These are phyloP conservation scores for Helianthus tuberosus DNA, from an alignment of 129 eudicot genomes.

Conservation along the genomic window DNA sequence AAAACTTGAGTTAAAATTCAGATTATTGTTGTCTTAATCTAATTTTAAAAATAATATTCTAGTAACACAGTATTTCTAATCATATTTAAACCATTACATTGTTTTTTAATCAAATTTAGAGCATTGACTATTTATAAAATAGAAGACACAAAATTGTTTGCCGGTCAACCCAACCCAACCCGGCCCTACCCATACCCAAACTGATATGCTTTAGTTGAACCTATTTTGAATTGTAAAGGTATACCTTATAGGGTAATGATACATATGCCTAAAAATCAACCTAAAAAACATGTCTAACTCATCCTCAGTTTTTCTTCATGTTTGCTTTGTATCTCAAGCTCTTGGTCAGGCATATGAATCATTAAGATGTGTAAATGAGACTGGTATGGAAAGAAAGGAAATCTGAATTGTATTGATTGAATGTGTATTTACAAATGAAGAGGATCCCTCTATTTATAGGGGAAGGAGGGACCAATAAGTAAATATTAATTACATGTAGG, in stretches of 20 bases:
- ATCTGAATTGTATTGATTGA: too few relatives aligned
- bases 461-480: too few relatives aligned
- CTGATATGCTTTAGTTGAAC: neutral
- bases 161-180: neutral
- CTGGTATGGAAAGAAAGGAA: too few relatives aligned
- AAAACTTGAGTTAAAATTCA: neutral
- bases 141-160: neutral
- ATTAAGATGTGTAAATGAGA: too few relatives aligned
- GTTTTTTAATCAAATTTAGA: neutral
- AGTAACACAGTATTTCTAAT: neutral
- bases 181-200: neutral
- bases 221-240: neutral
- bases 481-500: too few relatives aligned
- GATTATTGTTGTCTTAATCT: conserved; percentile 1
- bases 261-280: neutral
- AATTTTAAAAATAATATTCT: neutral
- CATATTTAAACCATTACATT: neutral
- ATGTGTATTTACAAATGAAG: too few relatives aligned
- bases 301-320: neutral
- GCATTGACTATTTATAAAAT: neutral
- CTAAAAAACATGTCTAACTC: neutral
- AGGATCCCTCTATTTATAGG: too few relatives aligned
- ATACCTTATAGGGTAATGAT: neutral
- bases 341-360: neutral
- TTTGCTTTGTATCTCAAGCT: neutral